These are phyloP conservation scores for Kazachstania viticola DNA, from an alignment of 805 yeast species.

Conservation along the genomic window DNA sequence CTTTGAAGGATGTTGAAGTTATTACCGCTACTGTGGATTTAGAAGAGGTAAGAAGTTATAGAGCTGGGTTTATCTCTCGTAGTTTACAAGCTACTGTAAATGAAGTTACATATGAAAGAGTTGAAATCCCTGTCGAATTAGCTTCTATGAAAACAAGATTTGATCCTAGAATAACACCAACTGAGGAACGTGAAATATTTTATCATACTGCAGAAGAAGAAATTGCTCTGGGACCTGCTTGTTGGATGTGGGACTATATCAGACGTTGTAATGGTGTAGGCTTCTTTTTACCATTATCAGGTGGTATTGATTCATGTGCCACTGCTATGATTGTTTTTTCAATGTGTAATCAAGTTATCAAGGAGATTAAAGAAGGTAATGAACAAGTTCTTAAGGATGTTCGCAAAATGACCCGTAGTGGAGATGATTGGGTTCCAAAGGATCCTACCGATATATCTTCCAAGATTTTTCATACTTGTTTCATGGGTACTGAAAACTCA, in stretches of 20 bases:
- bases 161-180: constrained; percentile 50
- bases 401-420: constrained; percentile 49
- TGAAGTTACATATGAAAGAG: constrained; percentile 34
- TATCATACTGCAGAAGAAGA: constrained; percentile 89
- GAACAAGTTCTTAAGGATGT: constrained; percentile 69
- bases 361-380: constrained; percentile 59
- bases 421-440: constrained; percentile 52
- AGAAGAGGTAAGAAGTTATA: constrained; percentile 78
- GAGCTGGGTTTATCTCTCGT: constrained; percentile 60
- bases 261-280: constrained; percentile 88
- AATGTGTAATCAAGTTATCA: constrained; percentile 79
- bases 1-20: constrained; percentile 86
- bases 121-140: constrained; percentile 53
- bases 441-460: constrained; percentile 68
- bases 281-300: constrained; percentile 84
- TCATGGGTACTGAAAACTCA: constrained; percentile 94
- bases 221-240: constrained; percentile 96
- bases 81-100: constrained; percentile 49
- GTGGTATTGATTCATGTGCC: constrained; percentile 97
- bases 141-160: constrained; percentile 51
- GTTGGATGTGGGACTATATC: constrained; percentile 98
- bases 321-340: constrained; percentile 90
- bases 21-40: constrained; percentile 89
- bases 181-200: constrained; percentile 37
- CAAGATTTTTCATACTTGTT: constrained; percentile 75